Conservation (phyloP, 2,329 filamentous ascomycete genomes). For the Exophiala sp. region DNA sequence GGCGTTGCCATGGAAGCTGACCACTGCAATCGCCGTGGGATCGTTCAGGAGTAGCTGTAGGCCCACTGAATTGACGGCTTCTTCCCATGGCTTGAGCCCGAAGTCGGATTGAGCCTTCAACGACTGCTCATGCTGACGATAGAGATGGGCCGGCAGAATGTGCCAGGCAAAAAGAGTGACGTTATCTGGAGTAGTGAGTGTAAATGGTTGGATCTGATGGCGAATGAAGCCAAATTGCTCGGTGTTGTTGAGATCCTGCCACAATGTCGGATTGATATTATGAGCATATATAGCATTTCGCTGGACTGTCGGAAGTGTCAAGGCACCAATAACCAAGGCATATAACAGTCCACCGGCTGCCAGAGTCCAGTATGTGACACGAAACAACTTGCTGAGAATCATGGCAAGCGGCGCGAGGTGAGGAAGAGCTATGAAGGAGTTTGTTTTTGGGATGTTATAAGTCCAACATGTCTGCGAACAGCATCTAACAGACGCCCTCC, state of each 20-base stretch:
- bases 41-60: conserved; percentile 52
- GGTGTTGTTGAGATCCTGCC: conserved; percentile 53
- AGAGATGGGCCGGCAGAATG: conserved; percentile 73
- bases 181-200: conserved; percentile 68
- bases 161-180: conserved; percentile 87
- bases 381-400: conserved; percentile 34
- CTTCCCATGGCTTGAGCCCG: conserved; percentile 30
- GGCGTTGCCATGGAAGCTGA: conserved; percentile 66
- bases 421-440: background rate
- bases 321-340: conserved; percentile 59
- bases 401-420: background rate
- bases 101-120: conserved; percentile 45
- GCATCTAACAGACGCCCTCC: too few relatives aligned
- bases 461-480: too few relatives aligned
- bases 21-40: conserved; percentile 51
- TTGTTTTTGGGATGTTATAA: background rate
- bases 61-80: conserved; percentile 47
- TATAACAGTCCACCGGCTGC: conserved; percentile 63
- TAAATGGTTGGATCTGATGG: conserved; percentile 78
- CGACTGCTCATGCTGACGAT: conserved; percentile 62
- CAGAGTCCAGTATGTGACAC: conserved; percentile 55
- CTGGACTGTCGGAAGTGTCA: conserved; percentile 70
- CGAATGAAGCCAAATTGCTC: conserved; percentile 29
- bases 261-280: conserved; percentile 68
- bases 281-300: conserved; percentile 82